Evolutionary conservation across 192 early-diverging fungal species (phyloP), one percentile per base, ranked within the genome.

Genomic region (Umbelopsis isabellina): DNA sequence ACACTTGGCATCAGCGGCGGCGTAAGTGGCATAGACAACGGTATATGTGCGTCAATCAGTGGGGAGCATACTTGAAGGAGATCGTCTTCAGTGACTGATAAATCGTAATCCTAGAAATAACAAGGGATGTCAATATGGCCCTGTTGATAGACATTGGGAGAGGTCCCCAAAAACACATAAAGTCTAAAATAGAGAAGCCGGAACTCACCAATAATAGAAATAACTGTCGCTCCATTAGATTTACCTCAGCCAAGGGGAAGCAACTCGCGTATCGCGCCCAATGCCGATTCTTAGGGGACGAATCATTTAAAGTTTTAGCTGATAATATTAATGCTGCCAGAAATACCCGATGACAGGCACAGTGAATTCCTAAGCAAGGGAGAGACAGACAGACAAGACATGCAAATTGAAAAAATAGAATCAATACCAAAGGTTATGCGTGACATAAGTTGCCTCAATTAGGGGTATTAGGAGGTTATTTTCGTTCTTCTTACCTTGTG

Each of bases 211-310:
- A 78, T 71, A 92, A 74, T 33, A 84, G 85, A 61, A 92, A 81
- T 50, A 92, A 75, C 76, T 92, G 90, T 72, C 88, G 88, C 68
- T 92, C 90, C 90, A 92, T 92, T 25, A 92, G 76, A 53, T 92
- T 92, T 61, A 92, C 88, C 67, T 92, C 89, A 22, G 84, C 83
- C 9, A 92, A 80, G 15, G 90, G 88, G 70, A 90, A 92, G 61
- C 87, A 75, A 0, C 75, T 79, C 0, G 88, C 89, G 68, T 87
- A 90, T 49, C 84, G 80, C 49, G 89, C 87, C 90, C 90, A 92
- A 72, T 92, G 87, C 76, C 90, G 90, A 82, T 92, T 92, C 72
- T 89, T 92, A 22, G 89, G 89, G 35, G 89, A 89, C 18, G 88
- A 86, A 53, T 92, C 90, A 53, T 92, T 92, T n/a, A 90, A 81